Conservation (phyloP, 441 rosid genomes). For the Gossypium lobatum region DNA sequence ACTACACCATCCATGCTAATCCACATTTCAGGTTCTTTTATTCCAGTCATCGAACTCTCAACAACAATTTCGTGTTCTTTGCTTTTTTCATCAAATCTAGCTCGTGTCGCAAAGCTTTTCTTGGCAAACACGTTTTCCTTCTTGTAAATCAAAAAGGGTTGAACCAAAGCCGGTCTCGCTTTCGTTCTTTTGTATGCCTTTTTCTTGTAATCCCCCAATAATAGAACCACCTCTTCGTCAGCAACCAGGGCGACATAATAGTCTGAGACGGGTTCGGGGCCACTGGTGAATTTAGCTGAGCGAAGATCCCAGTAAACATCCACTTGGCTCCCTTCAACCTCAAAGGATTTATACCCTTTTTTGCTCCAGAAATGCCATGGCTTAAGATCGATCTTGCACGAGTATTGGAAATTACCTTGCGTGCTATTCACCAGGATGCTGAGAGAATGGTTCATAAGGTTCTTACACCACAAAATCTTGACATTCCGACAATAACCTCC, state of each 20-base stretch:
- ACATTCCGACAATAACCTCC: constrained; percentile 14
- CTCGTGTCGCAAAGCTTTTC: constrained; percentile 47
- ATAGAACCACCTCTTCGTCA: constrained; percentile 54
- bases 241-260: constrained; percentile 58
- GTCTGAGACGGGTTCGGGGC: constrained; percentile 53
- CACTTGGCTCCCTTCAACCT: constrained; percentile 43
- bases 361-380: constrained; percentile 80
- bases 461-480: constrained; percentile 6
- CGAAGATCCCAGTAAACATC: constrained; percentile 71
- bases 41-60: constrained; percentile 43
- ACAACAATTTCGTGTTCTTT: constrained; percentile 60
- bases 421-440: constrained; percentile 38
- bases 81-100: constrained; percentile 42
- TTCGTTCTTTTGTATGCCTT: constrained; percentile 67
- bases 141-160: constrained; percentile 45
- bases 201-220: constrained; percentile 59
- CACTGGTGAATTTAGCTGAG: constrained; percentile 49
- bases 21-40: constrained; percentile 68
- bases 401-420: constrained; percentile 39
- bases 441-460: constrained; percentile 39
- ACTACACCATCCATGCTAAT: constrained; percentile 56
- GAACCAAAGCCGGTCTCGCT: constrained; percentile 47
- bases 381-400: constrained; percentile 64
- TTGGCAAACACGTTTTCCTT: constrained; percentile 60
- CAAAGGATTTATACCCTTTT: constrained; percentile 52